A percentile compares a stretch with the other conserved stretches of the same genome.
Conservation (phyloP, 352 stramenopile genomes). For the Globisporangium lucens region DNA sequence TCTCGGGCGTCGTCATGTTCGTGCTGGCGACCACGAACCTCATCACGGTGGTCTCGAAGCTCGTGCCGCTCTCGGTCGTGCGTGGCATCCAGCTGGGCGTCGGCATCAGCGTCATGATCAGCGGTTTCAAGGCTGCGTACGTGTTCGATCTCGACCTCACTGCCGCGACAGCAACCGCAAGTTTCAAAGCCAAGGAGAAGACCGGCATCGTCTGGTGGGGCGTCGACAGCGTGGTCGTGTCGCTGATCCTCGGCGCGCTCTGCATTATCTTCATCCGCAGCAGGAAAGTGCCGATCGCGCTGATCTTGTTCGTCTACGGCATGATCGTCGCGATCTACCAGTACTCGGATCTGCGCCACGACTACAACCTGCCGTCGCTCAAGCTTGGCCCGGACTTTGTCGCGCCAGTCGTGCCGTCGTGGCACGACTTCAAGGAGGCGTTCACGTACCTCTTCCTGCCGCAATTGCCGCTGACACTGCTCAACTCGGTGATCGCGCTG, state of each 20-base stretch:
- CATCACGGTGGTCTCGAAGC: slow-evolving; percentile 86
- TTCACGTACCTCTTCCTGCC: slow-evolving; percentile 89
- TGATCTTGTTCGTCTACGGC: slow-evolving; percentile 74
- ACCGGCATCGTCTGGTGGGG: slow-evolving; percentile 50
- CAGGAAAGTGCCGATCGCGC: slow-evolving; percentile 53
- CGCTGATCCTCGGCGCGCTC: slow-evolving; percentile 62
- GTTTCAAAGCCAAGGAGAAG: slow-evolving; percentile 28
- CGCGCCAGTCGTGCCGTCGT: slow-evolving; percentile 48
- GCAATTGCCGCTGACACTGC: slow-evolving; percentile 89
- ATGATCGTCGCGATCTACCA: slow-evolving; percentile 59
- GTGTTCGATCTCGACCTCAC: slow-evolving; percentile 37
- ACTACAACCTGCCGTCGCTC: slow-evolving; percentile 55
- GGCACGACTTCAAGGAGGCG: slow-evolving; percentile 54
- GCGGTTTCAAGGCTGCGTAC: slow-evolving; percentile 75
- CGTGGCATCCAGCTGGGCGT: slow-evolving; percentile 91
- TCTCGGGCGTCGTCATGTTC: slow-evolving; percentile 71
- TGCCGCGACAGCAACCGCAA: slow-evolving; percentile 14
- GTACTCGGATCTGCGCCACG: slow-evolving; percentile 40
- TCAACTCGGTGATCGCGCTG: slow-evolving; percentile 92
- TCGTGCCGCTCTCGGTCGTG: slow-evolving; percentile 89
- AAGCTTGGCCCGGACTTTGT: slow-evolving; percentile 56
- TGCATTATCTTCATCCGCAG: slow-evolving; percentile 71
- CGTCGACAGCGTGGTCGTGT: slow-evolving; percentile 65
- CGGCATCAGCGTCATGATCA: slow-evolving; percentile 82
- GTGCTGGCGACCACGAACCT: slow-evolving; percentile 84